Percentiles rank a stretch among this genome's conserved stretches.
phyloP scores from a whole-genome alignment of 768 basidiomycete genomes.

The Kwoniella sp. region DNA sequence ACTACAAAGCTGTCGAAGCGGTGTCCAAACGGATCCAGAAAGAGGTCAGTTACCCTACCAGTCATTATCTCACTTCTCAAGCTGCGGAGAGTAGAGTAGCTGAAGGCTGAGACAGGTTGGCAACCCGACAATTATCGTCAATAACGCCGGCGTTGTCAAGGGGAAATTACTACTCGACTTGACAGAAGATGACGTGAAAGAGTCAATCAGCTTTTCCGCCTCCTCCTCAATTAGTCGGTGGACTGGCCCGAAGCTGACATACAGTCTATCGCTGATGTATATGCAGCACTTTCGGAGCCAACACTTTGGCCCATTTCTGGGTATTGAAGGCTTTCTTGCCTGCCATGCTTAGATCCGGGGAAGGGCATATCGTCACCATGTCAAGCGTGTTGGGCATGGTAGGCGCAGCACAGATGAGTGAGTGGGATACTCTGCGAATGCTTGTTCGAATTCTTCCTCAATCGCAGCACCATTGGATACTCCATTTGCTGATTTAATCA shows the following conservation, averaged over 20 bases:
- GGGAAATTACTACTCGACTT: conserved; percentile 84
- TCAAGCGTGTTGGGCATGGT: conserved; percentile 73
- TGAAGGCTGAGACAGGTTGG: conserved; percentile 64
- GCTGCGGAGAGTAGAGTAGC: not conserved
- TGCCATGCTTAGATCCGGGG: conserved; percentile 71
- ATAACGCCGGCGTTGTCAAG: conserved; percentile 93
- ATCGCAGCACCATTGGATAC: too few relatives aligned
- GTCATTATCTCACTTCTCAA: too few relatives aligned
- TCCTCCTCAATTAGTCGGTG: too few relatives aligned
- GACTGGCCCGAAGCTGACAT: too few relatives aligned
- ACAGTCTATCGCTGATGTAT: conserved; percentile 1
- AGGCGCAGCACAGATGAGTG: conserved; percentile 76
- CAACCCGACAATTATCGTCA: conserved; percentile 83
- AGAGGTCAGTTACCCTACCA: conserved; percentile 63
- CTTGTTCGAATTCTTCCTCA: too few relatives aligned
- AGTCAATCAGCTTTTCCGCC: conserved; percentile 61
- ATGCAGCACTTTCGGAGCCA: conserved; percentile 81
- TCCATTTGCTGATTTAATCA: too few relatives aligned
- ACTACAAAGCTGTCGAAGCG: conserved; percentile 78
- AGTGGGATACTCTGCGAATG: too few relatives aligned
- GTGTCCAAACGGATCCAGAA: conserved; percentile 72
- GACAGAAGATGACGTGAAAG: conserved; percentile 71
- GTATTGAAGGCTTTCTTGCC: conserved; percentile 91
- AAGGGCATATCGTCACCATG: conserved; percentile 85
- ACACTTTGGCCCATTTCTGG: conserved; percentile 88